These are phyloP conservation scores for Didymosphaeria variabile DNA, from an alignment of 2,329 filamentous ascomycete genomes.

Conservation along the genomic window DNA sequence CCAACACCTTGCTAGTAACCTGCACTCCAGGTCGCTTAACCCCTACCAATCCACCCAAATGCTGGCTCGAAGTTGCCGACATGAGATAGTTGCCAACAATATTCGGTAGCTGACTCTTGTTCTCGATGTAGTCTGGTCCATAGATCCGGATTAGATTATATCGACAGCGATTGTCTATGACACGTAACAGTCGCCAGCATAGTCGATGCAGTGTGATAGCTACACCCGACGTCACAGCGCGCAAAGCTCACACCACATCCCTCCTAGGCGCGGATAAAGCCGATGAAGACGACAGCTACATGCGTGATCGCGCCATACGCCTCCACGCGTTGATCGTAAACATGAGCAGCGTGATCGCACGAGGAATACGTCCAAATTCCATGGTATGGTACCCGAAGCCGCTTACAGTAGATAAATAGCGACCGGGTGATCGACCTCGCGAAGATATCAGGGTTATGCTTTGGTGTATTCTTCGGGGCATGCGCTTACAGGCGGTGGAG, in stretches of 20 bases:
- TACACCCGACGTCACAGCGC: conserved; percentile 31
- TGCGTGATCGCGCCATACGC: background rate
- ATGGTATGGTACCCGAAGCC: no score
- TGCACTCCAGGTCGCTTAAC: conserved; percentile 12
- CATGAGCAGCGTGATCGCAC: no score
- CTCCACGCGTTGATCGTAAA: no score
- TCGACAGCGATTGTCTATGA: conserved; percentile 43
- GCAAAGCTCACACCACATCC: conserved; percentile 28
- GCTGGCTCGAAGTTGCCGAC: conserved; percentile 29
- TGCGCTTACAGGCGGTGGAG: no score
- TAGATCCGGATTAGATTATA: conserved; percentile 44
- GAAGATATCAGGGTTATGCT: no score
- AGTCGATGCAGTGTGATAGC: conserved; percentile 52
- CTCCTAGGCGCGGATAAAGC: conserved; percentile 22
- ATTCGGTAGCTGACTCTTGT: conserved; percentile 53
- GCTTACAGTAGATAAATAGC: no score
- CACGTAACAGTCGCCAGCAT: conserved; percentile 53
- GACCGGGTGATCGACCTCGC: no score
- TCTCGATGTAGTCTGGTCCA: conserved; percentile 49
- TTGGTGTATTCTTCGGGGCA: no score
- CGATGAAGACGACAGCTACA: background rate
- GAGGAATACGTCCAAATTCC: no score
- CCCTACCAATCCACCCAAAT: conserved; percentile 19
- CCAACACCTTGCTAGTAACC: conserved; percentile 24
- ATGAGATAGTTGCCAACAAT: conserved; percentile 55